Evolutionary conservation across 208 protist species (phyloP).

Genomic region (Porcisia hertigi): DNA sequence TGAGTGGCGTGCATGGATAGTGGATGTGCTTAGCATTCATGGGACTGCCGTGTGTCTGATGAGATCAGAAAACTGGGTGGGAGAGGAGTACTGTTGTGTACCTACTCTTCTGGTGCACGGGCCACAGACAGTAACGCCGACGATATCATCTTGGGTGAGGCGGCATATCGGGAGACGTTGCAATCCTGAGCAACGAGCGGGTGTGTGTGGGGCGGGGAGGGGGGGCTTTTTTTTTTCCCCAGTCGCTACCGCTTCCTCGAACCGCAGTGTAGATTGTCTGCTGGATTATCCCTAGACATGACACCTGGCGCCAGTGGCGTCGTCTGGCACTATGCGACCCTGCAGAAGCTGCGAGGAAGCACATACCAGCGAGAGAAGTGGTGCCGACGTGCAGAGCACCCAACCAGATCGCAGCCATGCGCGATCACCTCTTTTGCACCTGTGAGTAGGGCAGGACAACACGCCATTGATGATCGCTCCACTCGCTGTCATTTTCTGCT

Average conservation of each 20-base stretch:
- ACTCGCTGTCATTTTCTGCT: conserved; percentile 6
- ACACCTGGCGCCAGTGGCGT: not conserved
- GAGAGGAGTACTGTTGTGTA: not conserved
- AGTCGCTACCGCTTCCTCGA: not conserved
- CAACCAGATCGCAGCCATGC: conserved; percentile 16
- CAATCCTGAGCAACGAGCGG: conserved; percentile 4
- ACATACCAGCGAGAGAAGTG: not conserved
- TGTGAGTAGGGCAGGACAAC: not conserved
- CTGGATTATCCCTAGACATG: conserved; percentile 14
- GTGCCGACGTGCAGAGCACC: not conserved
- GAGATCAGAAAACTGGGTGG: not conserved
- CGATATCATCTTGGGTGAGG: conserved; percentile 10
- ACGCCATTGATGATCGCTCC: conserved; percentile 18
- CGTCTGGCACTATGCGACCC: not conserved
- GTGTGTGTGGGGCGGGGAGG: no score
- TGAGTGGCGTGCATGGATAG: conserved; percentile 6
- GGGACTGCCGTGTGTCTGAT: not conserved
- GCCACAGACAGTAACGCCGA: not conserved
- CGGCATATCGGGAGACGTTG: conserved; percentile 8
- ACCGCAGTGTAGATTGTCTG: conserved; percentile 8
- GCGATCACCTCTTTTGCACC: conserved; percentile 5
- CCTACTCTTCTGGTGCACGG: not conserved
- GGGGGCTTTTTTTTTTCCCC: no score
- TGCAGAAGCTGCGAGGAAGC: not conserved
- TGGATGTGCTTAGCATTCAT: conserved; percentile 5